phyloP scores from a whole-genome alignment of 139 green algal species.

The Edaphochlamys debaryana region DNA sequence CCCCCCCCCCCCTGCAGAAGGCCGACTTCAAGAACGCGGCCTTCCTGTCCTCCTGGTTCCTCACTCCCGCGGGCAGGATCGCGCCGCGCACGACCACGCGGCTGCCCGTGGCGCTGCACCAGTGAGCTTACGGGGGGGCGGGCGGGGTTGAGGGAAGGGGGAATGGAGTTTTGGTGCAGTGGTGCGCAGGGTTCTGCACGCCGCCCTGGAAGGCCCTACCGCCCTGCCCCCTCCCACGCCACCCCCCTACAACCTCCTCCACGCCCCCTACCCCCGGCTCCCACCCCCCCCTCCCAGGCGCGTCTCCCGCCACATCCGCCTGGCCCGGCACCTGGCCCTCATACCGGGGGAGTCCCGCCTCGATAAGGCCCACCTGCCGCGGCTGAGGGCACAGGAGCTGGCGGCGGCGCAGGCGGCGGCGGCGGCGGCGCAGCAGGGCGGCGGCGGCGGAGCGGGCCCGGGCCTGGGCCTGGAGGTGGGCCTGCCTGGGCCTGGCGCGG shows the following conservation, averaged over 20 bases:
- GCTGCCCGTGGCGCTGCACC: conserved; percentile 36
- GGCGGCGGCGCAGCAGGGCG: not conserved
- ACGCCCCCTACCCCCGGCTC: too few relatives aligned
- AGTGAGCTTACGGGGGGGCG: not conserved
- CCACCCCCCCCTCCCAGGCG: not conserved
- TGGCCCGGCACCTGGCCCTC: conserved; percentile 48
- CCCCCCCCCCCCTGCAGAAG: not conserved
- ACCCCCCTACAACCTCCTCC: not conserved
- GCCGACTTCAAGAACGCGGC: conserved; percentile 54
- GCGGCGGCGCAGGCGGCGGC: conserved; percentile 8
- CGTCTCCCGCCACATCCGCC: conserved; percentile 41
- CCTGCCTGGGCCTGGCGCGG: too few relatives aligned
- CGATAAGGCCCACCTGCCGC: conserved; percentile 34
- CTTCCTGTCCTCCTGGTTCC: conserved; percentile 48
- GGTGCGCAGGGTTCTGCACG: not conserved
- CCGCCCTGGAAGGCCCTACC: not conserved
- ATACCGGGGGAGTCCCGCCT: conserved; percentile 43
- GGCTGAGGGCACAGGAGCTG: conserved; percentile 22
- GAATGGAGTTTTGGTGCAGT: not conserved
- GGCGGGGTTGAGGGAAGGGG: not conserved
- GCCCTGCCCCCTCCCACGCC: not conserved
- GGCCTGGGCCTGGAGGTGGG: too few relatives aligned
- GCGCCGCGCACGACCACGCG: conserved; percentile 26
- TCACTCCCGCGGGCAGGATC: conserved; percentile 42
- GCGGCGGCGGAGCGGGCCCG: too few relatives aligned